A percentile compares a stretch with the other conserved stretches of the same genome.
Evolutionary conservation across 305 asterid genomes (phyloP).

Genomic region (Fraxinus sp.): DNA sequence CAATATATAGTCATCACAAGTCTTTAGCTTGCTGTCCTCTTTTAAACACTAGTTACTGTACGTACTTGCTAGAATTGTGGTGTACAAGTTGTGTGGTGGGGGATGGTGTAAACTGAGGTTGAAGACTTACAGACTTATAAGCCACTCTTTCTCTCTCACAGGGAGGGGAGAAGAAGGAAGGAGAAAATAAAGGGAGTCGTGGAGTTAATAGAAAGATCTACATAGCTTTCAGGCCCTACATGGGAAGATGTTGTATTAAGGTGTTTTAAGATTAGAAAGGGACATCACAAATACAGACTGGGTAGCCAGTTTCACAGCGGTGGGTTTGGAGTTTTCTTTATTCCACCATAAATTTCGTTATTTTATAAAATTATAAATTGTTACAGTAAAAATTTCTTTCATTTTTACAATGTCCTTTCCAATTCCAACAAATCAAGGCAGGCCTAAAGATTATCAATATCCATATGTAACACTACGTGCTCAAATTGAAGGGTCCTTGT

Average conservation of each 20-base stretch:
- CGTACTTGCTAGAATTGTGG: conserved; percentile 12
- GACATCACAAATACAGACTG: conserved; percentile 61
- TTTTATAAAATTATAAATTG: not conserved
- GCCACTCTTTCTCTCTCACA: not conserved
- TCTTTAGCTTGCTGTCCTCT: not conserved
- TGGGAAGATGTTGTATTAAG: conserved; percentile 42
- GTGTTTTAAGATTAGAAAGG: conserved; percentile 58
- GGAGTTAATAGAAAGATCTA: conserved; percentile 53
- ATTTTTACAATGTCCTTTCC: not conserved
- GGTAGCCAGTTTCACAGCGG: conserved; percentile 65
- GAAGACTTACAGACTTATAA: not conserved
- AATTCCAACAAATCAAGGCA: not conserved
- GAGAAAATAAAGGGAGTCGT: conserved; percentile 11
- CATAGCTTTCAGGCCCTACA: conserved; percentile 58
- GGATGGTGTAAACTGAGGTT: not conserved
- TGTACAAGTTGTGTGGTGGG: conserved; percentile 20
- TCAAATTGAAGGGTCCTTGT: not conserved
- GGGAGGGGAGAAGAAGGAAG: not conserved
- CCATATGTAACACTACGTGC: not conserved
- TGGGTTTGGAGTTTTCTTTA: conserved; percentile 65
- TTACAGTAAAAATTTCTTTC: not conserved
- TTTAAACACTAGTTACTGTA: not conserved
- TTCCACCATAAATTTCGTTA: conserved; percentile 35
- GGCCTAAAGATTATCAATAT: not conserved
- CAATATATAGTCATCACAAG: not conserved